Evolutionary conservation across 2,329 filamentous ascomycete genomes (phyloP).

Genomic region (Penicillium palitans): DNA sequence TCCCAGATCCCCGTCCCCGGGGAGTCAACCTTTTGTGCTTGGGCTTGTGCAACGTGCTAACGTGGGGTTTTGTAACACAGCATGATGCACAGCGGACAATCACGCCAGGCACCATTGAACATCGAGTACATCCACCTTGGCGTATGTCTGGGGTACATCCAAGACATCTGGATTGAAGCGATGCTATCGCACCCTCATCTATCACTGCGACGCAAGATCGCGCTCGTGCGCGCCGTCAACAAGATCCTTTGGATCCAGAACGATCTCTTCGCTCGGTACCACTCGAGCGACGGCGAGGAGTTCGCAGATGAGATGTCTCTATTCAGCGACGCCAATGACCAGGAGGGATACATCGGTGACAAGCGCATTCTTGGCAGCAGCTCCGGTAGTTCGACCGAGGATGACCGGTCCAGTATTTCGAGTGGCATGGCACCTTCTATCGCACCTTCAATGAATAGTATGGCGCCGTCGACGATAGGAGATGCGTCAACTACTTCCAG

Average conservation of each 20-base stretch:
- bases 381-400: constrained; percentile 31
- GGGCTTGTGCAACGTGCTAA: constrained; percentile 3
- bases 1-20: neutral
- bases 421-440: constrained; percentile 25
- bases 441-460: constrained; percentile 19
- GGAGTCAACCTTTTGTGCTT: neutral
- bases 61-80: constrained; percentile 33
- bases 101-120: constrained; percentile 69
- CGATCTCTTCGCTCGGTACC: constrained; percentile 82
- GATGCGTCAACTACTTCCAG: neutral
- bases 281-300: constrained; percentile 68
- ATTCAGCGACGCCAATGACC: constrained; percentile 49
- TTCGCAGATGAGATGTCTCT: constrained; percentile 47
- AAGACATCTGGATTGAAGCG: constrained; percentile 74
- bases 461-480: constrained; percentile 14
- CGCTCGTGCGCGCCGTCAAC: constrained; percentile 70
- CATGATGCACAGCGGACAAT: constrained; percentile 79
- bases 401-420: constrained; percentile 32
- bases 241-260: constrained; percentile 90
- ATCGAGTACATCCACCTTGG: constrained; percentile 81
- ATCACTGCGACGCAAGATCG: constrained; percentile 66
- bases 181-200: constrained; percentile 71
- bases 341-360: constrained; percentile 65
- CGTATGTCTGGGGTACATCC: constrained; percentile 69
- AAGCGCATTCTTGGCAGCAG: constrained; percentile 53